Percentiles rank a stretch among this genome's conserved stretches.
Evolutionary conservation across 2,329 filamentous ascomycete genomes (phyloP).

Genomic region (Sphaerulina populicola): DNA sequence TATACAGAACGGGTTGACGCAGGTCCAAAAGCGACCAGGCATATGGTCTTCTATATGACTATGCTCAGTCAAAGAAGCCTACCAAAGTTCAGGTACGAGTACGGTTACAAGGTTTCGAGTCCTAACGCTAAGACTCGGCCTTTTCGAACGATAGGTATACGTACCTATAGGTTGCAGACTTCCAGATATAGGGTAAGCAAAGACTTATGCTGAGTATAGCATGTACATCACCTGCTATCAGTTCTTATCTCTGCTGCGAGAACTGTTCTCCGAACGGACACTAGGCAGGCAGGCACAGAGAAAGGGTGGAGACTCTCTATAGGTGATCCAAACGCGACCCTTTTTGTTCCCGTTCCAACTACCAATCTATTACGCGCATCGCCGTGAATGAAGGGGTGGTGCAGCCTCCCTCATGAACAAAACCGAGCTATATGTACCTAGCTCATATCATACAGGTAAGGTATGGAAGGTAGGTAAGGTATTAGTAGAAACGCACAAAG

Average conservation of each 20-base stretch:
- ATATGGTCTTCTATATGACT: too few species aligned
- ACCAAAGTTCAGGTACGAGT: too few species aligned
- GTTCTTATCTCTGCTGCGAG: too few species aligned
- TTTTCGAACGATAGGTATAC: too few species aligned
- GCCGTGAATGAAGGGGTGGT: conserved; percentile 1
- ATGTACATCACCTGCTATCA: too few species aligned
- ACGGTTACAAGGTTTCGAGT: too few species aligned
- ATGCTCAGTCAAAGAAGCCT: too few species aligned
- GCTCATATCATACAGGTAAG: not conserved
- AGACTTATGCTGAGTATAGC: too few species aligned
- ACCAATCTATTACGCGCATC: not conserved
- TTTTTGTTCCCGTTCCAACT: too few species aligned
- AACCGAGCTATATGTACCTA: not conserved
- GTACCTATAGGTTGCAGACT: too few species aligned
- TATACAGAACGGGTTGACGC: not conserved
- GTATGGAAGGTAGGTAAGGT: not conserved
- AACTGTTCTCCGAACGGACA: not conserved
- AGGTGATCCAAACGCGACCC: not conserved
- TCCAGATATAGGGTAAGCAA: too few species aligned
- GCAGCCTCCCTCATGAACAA: not conserved
- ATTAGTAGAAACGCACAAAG: not conserved
- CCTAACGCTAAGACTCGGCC: too few species aligned
- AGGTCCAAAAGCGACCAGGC: not conserved
- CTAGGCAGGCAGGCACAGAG: not conserved
- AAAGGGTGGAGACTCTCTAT: not conserved